phyloP scores from a whole-genome alignment of 345 rosid species.

The Rhodamnia rubescens region DNA sequence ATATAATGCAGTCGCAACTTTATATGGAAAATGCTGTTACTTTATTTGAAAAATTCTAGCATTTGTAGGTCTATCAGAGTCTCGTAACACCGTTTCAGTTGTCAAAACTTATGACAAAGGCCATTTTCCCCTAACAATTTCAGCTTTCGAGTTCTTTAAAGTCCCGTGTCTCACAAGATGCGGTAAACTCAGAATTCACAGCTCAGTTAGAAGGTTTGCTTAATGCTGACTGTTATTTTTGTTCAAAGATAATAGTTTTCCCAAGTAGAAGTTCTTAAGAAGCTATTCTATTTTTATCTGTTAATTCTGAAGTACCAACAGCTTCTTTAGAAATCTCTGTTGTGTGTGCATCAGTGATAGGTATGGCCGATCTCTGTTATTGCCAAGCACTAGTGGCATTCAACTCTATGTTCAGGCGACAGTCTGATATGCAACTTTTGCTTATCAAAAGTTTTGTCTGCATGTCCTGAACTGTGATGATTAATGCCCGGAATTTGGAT shows the following conservation, averaged over 20 bases:
- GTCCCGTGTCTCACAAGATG: background rate
- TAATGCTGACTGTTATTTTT: background rate
- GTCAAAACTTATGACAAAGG: background rate
- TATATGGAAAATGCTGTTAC: background rate
- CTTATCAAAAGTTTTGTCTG: background rate
- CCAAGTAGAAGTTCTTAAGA: background rate
- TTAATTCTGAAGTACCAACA: background rate
- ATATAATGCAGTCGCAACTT: background rate
- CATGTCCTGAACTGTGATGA: background rate
- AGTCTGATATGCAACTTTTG: background rate
- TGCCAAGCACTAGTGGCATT: background rate
- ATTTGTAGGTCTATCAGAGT: background rate
- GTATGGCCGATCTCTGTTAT: background rate
- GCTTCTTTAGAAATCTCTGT: background rate
- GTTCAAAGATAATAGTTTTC: background rate
- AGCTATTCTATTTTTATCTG: background rate
- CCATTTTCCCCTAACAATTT: background rate
- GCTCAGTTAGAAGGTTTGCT: background rate
- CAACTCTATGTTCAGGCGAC: background rate
- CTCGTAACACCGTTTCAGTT: background rate
- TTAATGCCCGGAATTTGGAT: background rate
- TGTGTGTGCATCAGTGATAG: background rate
- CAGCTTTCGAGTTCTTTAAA: background rate
- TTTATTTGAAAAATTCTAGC: background rate
- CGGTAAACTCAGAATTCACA: background rate